Conservation (phyloP, 2,329 filamentous ascomycete genomes). For the Metarhizium anisopliae region DNA sequence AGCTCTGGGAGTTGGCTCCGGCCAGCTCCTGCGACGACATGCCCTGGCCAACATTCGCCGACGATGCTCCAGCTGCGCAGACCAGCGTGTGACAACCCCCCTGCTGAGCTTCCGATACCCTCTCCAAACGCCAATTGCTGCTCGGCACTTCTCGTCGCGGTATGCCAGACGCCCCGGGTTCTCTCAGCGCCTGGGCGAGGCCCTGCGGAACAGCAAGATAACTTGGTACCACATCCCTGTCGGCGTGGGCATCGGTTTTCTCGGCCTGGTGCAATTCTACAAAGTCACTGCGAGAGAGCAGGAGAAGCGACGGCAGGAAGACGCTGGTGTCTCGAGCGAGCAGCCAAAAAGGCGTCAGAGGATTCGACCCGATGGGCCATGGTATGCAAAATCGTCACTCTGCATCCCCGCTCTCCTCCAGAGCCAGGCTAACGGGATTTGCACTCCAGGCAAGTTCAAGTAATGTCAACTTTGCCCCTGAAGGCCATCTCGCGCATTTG, state of each 20-base stretch:
- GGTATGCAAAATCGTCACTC: constrained; percentile 36
- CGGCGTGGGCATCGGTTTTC: constrained; percentile 73
- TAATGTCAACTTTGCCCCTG: constrained; percentile 87
- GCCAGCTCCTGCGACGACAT: constrained; percentile 23
- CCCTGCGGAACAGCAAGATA: constrained; percentile 46
- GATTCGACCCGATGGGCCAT: constrained; percentile 76
- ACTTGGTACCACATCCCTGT: constrained; percentile 90
- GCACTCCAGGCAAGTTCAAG: constrained; percentile 63
- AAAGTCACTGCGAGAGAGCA: constrained; percentile 54
- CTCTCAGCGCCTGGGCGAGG: constrained; percentile 40
- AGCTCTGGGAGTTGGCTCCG: constrained; percentile 24
- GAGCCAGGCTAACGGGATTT: background rate
- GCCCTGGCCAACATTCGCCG: constrained; percentile 19
- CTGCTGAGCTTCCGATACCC: constrained; percentile 13
- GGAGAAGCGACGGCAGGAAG: constrained; percentile 37
- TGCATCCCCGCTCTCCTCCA: background rate
- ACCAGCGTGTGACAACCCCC: constrained; percentile 7
- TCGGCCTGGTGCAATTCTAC: constrained; percentile 78
- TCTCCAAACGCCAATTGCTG: constrained; percentile 14
- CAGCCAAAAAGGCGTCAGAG: constrained; percentile 45
- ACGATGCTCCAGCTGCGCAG: constrained; percentile 19
- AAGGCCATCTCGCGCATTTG: constrained; percentile 85
- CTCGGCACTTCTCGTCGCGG: constrained; percentile 23
- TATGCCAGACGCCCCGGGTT: constrained; percentile 39
- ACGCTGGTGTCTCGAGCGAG: constrained; percentile 31